These are phyloP conservation scores for Filobasidium floriforme DNA, from an alignment of 768 basidiomycete genomes.

Conservation along the genomic window DNA sequence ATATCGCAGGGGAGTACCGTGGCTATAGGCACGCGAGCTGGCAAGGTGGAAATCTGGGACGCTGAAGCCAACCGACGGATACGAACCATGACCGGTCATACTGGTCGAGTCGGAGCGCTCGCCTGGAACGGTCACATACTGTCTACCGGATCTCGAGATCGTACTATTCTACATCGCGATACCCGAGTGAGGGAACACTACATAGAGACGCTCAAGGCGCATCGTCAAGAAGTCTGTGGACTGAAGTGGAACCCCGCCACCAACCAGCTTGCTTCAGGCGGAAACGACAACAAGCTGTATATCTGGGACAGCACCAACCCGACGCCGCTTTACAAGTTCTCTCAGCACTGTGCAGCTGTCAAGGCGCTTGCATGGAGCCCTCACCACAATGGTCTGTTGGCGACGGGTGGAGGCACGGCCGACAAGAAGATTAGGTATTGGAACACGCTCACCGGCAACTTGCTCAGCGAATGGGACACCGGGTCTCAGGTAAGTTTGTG, in stretches of 20 bases:
- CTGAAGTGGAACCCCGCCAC: constrained; percentile 72
- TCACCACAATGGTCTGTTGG: constrained; percentile 79
- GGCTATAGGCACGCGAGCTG: constrained; percentile 86
- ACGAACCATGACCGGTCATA: constrained; percentile 80
- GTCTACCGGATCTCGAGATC: constrained; percentile 83
- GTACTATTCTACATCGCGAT: constrained; percentile 84
- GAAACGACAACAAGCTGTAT: constrained; percentile 97
- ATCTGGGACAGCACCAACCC: constrained; percentile 79
- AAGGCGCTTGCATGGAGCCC: constrained; percentile 99
- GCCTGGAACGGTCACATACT: constrained; percentile 88
- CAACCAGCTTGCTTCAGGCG: constrained; percentile 74
- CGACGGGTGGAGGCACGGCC: constrained; percentile 95
- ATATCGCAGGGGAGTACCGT: constrained; percentile 62
- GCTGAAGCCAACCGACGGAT: constrained; percentile 65
- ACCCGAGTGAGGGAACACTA: constrained; percentile 63
- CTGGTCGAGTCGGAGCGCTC: constrained; percentile 81
- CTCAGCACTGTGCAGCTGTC: constrained; percentile 92
- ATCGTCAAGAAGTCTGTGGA: constrained; percentile 88
- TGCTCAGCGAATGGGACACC: constrained; percentile 83
- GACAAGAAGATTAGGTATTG: constrained; percentile 97
- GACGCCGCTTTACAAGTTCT: constrained; percentile 81
- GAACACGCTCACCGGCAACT: constrained; percentile 79
- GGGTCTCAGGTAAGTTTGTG: constrained; percentile 72
- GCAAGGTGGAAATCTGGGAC: constrained; percentile 87
- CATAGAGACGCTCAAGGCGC: constrained; percentile 56